Conservation (phyloP, 371 early-diverging fungal genomes). For the Enterocytospora artemiae region DNA sequence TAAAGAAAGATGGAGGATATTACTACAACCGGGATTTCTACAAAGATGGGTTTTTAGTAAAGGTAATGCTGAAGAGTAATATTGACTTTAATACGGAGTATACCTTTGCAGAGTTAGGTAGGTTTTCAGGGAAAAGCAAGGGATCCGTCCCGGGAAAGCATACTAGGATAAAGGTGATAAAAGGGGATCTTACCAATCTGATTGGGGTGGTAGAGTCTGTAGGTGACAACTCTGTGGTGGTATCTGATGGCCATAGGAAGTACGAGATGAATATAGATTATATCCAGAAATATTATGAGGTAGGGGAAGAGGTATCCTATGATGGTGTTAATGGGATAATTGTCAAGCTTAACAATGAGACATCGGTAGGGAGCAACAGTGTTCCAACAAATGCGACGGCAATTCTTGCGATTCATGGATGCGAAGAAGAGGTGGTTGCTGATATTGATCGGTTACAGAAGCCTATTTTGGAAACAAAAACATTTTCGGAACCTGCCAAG, state of each 20-base stretch:
- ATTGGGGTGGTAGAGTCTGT: constrained; percentile 68
- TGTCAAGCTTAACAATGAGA: constrained; percentile 67
- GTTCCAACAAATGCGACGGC: too few relatives aligned
- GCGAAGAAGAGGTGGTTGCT: constrained; percentile 51
- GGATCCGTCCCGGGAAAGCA: constrained; percentile 61
- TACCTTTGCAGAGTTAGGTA: constrained; percentile 73
- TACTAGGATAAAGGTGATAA: constrained; percentile 70
- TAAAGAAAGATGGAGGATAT: constrained; percentile 62
- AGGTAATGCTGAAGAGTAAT: constrained; percentile 68
- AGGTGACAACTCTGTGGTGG: constrained; percentile 60
- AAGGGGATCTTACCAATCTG: constrained; percentile 73
- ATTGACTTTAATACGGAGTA: constrained; percentile 71
- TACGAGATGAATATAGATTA: constrained; percentile 54
- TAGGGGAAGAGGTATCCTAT: constrained; percentile 64
- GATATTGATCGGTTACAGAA: constrained; percentile 57
- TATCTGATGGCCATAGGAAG: constrained; percentile 57
- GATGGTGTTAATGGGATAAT: constrained; percentile 64
- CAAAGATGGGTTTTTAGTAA: constrained; percentile 75
- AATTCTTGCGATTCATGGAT: constrained; percentile 30
- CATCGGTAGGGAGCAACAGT: constrained; percentile 58
- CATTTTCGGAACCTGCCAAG: constrained; percentile 61
- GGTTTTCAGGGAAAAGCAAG: too few relatives aligned
- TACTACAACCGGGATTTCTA: constrained; percentile 69
- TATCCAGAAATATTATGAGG: constrained; percentile 70
- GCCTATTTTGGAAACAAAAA: constrained; percentile 64